A percentile compares a stretch with the other conserved stretches of the same genome.
Conservation (phyloP, 2,329 filamentous ascomycete genomes). For the Verruconis gallopava region DNA sequence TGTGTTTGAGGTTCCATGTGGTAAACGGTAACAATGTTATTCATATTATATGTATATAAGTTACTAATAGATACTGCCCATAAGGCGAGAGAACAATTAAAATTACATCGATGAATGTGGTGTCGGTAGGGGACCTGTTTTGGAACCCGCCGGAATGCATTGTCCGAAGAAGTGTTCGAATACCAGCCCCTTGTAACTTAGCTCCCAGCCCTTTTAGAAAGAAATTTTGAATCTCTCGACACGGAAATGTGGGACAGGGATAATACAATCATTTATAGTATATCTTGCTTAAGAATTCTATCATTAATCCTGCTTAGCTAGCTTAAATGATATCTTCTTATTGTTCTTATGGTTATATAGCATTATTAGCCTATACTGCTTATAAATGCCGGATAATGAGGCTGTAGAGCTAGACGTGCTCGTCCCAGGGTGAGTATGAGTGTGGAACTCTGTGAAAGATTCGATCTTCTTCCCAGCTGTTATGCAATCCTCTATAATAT, state of each 20-base stretch:
- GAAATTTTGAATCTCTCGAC: neutral
- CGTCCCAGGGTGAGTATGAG: slow-evolving; percentile 9
- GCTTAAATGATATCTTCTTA: slow-evolving; percentile 11
- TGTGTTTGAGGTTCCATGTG: slow-evolving; percentile 13
- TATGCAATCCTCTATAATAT: slow-evolving; percentile 11
- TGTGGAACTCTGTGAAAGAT: slow-evolving; percentile 13
- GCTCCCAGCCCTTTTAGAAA: slow-evolving; percentile 1
- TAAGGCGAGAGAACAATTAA: slow-evolving; percentile 12
- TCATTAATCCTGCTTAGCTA: slow-evolving; percentile 12
- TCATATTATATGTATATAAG: slow-evolving; percentile 11
- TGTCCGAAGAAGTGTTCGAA: slow-evolving; percentile 12
- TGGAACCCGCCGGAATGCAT: slow-evolving; percentile 12
- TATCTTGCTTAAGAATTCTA: slow-evolving; percentile 13
- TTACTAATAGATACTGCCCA: slow-evolving; percentile 11
- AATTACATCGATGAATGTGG: slow-evolving; percentile 14
- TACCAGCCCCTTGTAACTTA: slow-evolving; percentile 11
- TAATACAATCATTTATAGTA: slow-evolving; percentile 9
- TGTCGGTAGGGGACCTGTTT: slow-evolving; percentile 12
- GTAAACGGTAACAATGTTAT: slow-evolving; percentile 12
- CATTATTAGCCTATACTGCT: slow-evolving; percentile 12
- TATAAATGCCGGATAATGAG: slow-evolving; percentile 11
- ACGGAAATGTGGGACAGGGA: slow-evolving; percentile 8
- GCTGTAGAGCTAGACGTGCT: slow-evolving; percentile 12
- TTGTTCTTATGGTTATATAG: slow-evolving; percentile 11
- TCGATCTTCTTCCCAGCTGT: slow-evolving; percentile 11